phyloP scores from a whole-genome alignment of 768 basidiomycete species.

The Amanita subjunquillea region DNA sequence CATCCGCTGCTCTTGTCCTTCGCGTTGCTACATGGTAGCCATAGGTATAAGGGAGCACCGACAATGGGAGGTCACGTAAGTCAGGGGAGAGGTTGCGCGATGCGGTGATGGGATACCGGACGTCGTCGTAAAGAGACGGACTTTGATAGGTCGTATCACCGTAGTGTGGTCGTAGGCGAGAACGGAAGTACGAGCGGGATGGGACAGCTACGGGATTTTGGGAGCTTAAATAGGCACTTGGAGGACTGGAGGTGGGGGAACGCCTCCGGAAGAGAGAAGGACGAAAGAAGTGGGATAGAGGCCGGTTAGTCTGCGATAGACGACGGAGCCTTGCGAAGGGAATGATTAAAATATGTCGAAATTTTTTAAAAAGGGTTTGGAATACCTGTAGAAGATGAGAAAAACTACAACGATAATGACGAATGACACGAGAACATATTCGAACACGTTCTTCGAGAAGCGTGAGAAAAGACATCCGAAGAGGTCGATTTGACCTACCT shows the following conservation, averaged over 20 bases:
- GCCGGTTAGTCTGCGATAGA: not conserved
- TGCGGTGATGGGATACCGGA: conserved; percentile 8
- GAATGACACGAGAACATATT: not conserved
- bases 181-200: not conserved
- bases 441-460: not conserved
- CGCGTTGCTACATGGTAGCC: not conserved
- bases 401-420: not conserved
- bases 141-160: not conserved
- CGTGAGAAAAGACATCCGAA: not conserved
- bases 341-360: not conserved
- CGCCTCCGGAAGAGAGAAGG: not conserved
- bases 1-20: conserved; percentile 22
- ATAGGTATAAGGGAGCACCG: not conserved
- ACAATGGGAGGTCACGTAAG: not conserved
- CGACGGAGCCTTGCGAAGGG: not conserved
- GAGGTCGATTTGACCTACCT: conserved; percentile 9
- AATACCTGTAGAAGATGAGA: not conserved
- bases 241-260: not conserved
- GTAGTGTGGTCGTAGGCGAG: not conserved
- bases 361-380: not conserved
- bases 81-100: not conserved
- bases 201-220: not conserved
- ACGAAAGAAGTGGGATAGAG: not conserved
- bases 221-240: not conserved
- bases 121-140: not conserved